Evolutionary conservation across 495 filamentous ascomycete species (phyloP).

Genomic region (Penicillium silybi): DNA sequence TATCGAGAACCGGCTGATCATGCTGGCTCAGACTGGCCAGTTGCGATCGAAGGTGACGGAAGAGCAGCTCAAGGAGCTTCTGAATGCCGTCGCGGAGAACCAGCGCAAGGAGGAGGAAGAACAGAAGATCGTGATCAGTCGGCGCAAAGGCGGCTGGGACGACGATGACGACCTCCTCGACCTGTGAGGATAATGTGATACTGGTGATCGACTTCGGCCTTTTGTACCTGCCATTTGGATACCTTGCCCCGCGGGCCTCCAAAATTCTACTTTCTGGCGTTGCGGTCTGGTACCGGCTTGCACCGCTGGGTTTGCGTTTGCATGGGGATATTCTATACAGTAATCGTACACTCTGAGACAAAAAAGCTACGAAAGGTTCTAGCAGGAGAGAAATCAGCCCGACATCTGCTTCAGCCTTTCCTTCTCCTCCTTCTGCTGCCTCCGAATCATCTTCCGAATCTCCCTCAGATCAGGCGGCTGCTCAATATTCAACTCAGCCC

Average conservation of each 20-base stretch:
- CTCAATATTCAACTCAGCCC: constrained; percentile 74
- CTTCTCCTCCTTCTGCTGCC: constrained; percentile 63
- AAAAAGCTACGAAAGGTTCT: background rate
- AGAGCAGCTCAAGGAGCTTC: constrained; percentile 84
- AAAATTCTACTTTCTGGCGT: constrained; percentile 14
- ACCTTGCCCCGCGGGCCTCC: constrained; percentile 1
- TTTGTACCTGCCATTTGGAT: constrained; percentile 7
- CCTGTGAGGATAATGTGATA: constrained; percentile 28
- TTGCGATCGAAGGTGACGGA: constrained; percentile 85
- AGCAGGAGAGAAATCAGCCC: constrained; percentile 4
- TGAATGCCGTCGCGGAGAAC: constrained; percentile 77
- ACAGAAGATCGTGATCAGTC: constrained; percentile 77
- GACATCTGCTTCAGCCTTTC: constrained; percentile 38
- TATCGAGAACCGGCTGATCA: constrained; percentile 89
- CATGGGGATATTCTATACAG: constrained; percentile 9
- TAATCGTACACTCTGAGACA: constrained; percentile 15
- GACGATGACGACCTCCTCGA: constrained; percentile 83
- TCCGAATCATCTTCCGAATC: constrained; percentile 65
- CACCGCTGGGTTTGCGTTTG: constrained; percentile 1
- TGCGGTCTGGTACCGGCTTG: constrained; percentile 3
- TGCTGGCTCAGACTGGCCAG: constrained; percentile 83
- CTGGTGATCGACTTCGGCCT: background rate
- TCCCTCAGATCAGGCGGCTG: constrained; percentile 83
- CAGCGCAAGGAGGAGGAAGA: constrained; percentile 55
- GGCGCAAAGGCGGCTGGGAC: constrained; percentile 82